Percentiles rank a stretch among this genome's conserved stretches.
These are phyloP conservation scores for Schizothecium vesticola DNA, from an alignment of 495 filamentous ascomycete genomes.

Conservation along the genomic window DNA sequence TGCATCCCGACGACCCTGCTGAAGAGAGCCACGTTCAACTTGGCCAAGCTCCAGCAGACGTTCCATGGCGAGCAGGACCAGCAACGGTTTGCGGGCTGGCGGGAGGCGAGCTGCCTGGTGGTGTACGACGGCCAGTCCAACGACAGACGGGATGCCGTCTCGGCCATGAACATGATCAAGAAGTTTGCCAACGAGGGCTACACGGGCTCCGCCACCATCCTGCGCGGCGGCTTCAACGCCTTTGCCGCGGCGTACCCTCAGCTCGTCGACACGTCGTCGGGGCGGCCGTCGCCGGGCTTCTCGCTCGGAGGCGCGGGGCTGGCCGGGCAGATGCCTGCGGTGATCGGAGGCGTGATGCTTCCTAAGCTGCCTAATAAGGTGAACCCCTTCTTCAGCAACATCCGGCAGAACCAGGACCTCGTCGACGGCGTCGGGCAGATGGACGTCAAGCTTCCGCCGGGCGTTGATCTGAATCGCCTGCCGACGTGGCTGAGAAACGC, in stretches of 20 bases:
- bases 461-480: conserved; percentile 50
- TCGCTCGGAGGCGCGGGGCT: conserved; percentile 29
- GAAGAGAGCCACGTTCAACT: conserved; percentile 85
- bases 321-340: conserved; percentile 52
- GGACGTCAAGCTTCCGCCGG: conserved; percentile 62
- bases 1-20: conserved; percentile 93
- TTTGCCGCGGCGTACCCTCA: conserved; percentile 45
- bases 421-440: conserved; percentile 92
- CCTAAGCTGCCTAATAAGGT: conserved; percentile 59
- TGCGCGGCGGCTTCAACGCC: conserved; percentile 55
- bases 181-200: conserved; percentile 88
- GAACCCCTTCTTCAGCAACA: conserved; percentile 94
- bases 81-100: conserved; percentile 72
- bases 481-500: conserved; percentile 75
- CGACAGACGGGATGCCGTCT: conserved; percentile 70
- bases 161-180: conserved; percentile 76
- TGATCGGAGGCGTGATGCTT: conserved; percentile 82
- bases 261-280: conserved; percentile 43
- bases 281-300: conserved; percentile 34
- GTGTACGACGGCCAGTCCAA: conserved; percentile 79
- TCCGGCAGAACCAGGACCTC: conserved; percentile 94
- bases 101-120: conserved; percentile 64
- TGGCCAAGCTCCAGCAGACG: conserved; percentile 82
- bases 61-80: conserved; percentile 73
- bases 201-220: conserved; percentile 63